Percentiles rank a stretch among this genome's conserved stretches.
Conservation (phyloP, 1,284 basidiomycete genomes). For the Rhodotorula sp. region DNA sequence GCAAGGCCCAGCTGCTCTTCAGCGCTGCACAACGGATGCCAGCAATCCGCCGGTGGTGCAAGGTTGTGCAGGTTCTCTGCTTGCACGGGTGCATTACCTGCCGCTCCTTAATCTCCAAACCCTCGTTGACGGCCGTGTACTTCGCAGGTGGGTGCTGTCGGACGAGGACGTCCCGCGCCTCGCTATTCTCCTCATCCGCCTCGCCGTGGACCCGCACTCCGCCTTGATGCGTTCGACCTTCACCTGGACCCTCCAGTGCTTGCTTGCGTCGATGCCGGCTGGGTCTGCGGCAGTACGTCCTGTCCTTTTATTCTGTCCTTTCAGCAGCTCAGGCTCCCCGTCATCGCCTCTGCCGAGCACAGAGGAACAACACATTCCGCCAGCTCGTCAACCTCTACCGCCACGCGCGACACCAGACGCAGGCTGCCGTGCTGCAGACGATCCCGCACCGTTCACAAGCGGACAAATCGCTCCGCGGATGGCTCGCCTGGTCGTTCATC, state of each 20-base stretch:
- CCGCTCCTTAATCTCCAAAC: accelerated
- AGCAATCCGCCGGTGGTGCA: conserved; percentile 8
- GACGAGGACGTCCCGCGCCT: not conserved
- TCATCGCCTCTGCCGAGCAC: not conserved
- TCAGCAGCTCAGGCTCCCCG: not conserved
- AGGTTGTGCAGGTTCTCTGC: not conserved
- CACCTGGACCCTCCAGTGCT: not conserved
- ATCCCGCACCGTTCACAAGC: conserved; percentile 49
- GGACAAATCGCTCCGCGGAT: conserved; percentile 15
- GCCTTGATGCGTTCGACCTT: not conserved
- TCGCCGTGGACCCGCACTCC: conserved; percentile 20
- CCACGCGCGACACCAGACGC: not conserved
- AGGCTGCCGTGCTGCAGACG: conserved; percentile 12
- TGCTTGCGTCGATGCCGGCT: not conserved
- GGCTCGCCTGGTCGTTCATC: conserved; percentile 21
- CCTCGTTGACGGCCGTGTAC: not conserved
- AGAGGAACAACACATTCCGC: conserved; percentile 8
- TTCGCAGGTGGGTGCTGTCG: not conserved
- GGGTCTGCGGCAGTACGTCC: not conserved
- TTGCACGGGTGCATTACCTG: not conserved
- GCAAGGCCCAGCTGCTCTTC: not conserved
- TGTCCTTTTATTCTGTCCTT: too few relatives aligned
- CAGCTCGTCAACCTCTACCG: conserved; percentile 1
- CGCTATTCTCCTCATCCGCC: not conserved
- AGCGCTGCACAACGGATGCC: not conserved